Percentiles rank a stretch among this genome's conserved stretches.
Conservation (phyloP, 2,329 filamentous ascomycete genomes). For the Pyrenochaeta sp. region DNA sequence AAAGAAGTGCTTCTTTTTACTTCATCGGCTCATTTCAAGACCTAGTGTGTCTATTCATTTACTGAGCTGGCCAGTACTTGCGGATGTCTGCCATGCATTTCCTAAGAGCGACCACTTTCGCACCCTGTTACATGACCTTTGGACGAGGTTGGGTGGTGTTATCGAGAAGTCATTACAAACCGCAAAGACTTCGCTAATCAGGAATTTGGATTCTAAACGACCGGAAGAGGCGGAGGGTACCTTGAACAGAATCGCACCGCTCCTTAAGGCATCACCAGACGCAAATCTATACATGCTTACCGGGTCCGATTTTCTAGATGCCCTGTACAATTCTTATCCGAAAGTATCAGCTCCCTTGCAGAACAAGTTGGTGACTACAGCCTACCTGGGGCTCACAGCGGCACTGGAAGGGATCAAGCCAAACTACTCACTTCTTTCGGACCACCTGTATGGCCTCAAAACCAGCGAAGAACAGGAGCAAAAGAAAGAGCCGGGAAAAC, state of each 20-base stretch:
- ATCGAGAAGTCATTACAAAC: conserved; percentile 66
- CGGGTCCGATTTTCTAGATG: conserved; percentile 87
- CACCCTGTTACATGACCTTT: conserved; percentile 60
- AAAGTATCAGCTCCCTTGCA: conserved; percentile 70
- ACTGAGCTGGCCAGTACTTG: conserved; percentile 72
- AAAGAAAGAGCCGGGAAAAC: conserved; percentile 48
- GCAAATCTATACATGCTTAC: conserved; percentile 73
- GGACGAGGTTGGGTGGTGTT: conserved; percentile 58
- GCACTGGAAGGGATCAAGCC: conserved; percentile 72
- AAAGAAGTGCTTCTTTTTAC: conserved; percentile 71
- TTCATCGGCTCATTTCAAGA: conserved; percentile 64
- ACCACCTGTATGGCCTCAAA: conserved; percentile 85
- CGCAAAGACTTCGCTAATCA: conserved; percentile 70
- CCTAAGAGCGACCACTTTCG: conserved; percentile 68
- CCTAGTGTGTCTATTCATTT: conserved; percentile 58
- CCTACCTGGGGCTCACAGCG: conserved; percentile 78
- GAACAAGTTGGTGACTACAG: conserved; percentile 73
- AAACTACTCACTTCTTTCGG: conserved; percentile 78
- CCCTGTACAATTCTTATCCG: conserved; percentile 71
- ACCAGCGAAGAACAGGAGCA: conserved; percentile 71
- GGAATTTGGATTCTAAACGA: conserved; percentile 69
- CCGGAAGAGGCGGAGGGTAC: conserved; percentile 63
- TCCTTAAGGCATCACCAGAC: conserved; percentile 69
- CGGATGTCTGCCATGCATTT: conserved; percentile 73
- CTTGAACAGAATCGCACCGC: conserved; percentile 67